phyloP scores from a whole-genome alignment of 306 rosid genomes.

The Vicia sativa region DNA sequence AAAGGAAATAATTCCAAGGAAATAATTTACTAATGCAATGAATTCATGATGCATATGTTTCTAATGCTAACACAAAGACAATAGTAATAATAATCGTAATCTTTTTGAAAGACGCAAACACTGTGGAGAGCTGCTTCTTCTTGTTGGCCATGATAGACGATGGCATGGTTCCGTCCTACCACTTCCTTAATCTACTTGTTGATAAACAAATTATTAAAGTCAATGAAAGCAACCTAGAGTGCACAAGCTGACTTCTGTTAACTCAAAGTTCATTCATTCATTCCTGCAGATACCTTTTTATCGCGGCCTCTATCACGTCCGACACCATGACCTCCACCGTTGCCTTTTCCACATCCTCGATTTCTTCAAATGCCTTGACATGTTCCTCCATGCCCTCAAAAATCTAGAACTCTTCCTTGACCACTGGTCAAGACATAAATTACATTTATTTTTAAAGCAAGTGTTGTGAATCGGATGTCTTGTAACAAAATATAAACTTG shows the following conservation, averaged over 20 bases:
- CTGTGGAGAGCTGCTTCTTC: no score
- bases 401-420: conserved; percentile 63
- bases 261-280: conserved; percentile 60
- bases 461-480: no score
- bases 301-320: conserved; percentile 62
- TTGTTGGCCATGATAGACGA: conserved; percentile 50
- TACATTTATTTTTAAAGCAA: conserved; percentile 27
- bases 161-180: conserved; percentile 52
- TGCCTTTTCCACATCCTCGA: conserved; percentile 67
- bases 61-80: no score
- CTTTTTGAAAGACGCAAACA: no score
- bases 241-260: conserved; percentile 53
- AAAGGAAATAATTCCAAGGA: no score
- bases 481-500: no score
- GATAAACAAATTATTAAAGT: conserved; percentile 48
- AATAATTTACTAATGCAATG: no score
- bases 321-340: conserved; percentile 51
- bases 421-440: conserved; percentile 55
- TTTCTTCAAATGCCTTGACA: conserved; percentile 45
- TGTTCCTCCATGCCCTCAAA: conserved; percentile 58
- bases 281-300: conserved; percentile 83
- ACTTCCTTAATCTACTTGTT: conserved; percentile 55
- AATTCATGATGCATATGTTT: no score
- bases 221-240: conserved; percentile 49
- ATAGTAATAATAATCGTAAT: no score